Conservation (phyloP, 2,329 filamentous ascomycete species). For the Falciphora oryzae region DNA sequence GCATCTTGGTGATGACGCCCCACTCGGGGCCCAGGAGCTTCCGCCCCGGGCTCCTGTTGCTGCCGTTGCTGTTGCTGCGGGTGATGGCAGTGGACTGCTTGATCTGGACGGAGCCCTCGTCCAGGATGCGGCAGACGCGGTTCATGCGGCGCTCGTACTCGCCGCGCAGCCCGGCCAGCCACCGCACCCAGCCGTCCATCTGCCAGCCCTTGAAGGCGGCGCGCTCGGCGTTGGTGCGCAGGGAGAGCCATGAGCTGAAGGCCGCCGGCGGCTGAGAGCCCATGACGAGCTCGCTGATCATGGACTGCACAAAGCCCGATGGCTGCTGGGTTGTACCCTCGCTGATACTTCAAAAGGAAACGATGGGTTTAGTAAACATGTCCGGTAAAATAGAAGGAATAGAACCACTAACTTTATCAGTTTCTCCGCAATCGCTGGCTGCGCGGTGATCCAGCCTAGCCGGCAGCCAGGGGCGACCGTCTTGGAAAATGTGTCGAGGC, state of each 20-base stretch:
- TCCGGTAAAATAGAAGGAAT: background rate
- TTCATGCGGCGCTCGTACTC: constrained; percentile 83
- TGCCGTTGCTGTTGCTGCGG: constrained; percentile 20
- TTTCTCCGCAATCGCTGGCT: constrained; percentile 71
- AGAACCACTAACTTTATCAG: constrained; percentile 26
- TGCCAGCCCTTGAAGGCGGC: constrained; percentile 58
- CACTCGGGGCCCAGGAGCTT: constrained; percentile 44
- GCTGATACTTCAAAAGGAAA: constrained; percentile 49
- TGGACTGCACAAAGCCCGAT: constrained; percentile 81
- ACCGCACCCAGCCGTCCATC: constrained; percentile 80
- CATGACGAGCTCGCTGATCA: constrained; percentile 72
- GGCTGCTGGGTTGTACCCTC: constrained; percentile 78
- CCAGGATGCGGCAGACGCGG: constrained; percentile 68
- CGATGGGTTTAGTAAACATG: background rate
- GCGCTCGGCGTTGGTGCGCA: constrained; percentile 41
- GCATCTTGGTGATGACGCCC: constrained; percentile 68
- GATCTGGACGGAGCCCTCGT: constrained; percentile 59
- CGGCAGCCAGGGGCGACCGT: constrained; percentile 86
- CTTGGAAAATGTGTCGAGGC: constrained; percentile 92
- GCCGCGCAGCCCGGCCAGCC: constrained; percentile 79
- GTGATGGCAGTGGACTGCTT: constrained; percentile 50
- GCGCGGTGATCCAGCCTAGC: constrained; percentile 83
- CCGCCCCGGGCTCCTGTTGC: background rate
- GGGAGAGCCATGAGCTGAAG: constrained; percentile 28
- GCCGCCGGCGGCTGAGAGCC: constrained; percentile 54